These are phyloP conservation scores for Fusarium agapanthi DNA, from an alignment of 2,329 filamentous ascomycete genomes.

Conservation along the genomic window DNA sequence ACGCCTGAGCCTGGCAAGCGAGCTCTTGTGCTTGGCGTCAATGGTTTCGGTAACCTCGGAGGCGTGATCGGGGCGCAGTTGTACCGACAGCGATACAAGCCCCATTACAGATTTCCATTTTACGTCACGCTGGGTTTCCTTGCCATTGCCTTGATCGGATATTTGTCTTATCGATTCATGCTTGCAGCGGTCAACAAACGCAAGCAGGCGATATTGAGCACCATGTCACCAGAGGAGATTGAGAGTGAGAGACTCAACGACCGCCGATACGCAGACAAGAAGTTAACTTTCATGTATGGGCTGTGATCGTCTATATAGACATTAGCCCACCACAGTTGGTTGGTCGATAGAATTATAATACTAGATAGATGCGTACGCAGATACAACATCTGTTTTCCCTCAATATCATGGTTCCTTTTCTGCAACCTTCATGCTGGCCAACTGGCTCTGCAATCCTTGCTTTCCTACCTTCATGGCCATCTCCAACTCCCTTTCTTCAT, in stretches of 20 bases:
- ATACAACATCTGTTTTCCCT: neutral
- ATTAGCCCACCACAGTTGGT: neutral
- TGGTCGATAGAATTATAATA: slow-evolving; percentile 4
- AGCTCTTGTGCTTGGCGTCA: slow-evolving; percentile 41
- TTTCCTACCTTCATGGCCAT: slow-evolving; percentile 75
- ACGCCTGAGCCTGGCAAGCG: slow-evolving; percentile 43
- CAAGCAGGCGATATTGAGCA: slow-evolving; percentile 24
- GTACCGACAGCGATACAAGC: slow-evolving; percentile 36
- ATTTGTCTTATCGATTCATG: slow-evolving; percentile 35
- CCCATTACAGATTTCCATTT: slow-evolving; percentile 39
- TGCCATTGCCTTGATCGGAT: slow-evolving; percentile 33
- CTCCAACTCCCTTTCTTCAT: slow-evolving; percentile 74
- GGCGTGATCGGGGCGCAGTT: slow-evolving; percentile 41
- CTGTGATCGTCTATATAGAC: slow-evolving; percentile 18
- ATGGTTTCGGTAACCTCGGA: slow-evolving; percentile 41
- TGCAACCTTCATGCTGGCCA: slow-evolving; percentile 50
- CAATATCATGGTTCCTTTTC: slow-evolving; percentile 32
- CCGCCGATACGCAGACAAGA: slow-evolving; percentile 41
- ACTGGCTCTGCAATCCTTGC: slow-evolving; percentile 70
- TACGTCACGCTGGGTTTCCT: slow-evolving; percentile 40
- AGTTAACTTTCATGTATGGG: slow-evolving; percentile 42
- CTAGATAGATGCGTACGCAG: slow-evolving; percentile 15
- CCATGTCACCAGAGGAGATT: slow-evolving; percentile 36
- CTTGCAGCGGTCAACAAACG: slow-evolving; percentile 33
- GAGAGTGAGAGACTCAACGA: slow-evolving; percentile 39